Base-by-base conservation (phyloP, 1,284 basidiomycete genomes). In the Thecaphora thlaspeos region DNA sequence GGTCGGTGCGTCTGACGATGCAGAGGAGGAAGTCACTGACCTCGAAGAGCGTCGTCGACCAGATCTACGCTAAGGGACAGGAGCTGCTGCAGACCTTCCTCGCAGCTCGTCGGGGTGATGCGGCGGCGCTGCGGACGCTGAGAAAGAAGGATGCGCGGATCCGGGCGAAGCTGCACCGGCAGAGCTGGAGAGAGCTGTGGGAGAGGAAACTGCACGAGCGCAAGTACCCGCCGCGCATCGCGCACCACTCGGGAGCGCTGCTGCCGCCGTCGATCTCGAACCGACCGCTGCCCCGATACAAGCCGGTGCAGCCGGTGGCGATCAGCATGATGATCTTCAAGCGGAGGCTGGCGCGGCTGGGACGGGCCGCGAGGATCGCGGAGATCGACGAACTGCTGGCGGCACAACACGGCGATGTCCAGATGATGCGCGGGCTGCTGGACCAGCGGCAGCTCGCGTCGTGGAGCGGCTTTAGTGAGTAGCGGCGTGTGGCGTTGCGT, bases 301-400 rank as follows among this genome's bases (percentile, higher is more conserved):
- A 73, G 43, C 74, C 74, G 14, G 56, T 61, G 15, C 75, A 77
- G 51, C 75, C 75, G 0, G 41, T 48, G 2, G 30, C 34, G 8
- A 56, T 77, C 40, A 70, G 66, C 26, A 75, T 77, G 75, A 76
- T 71, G 68, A 75, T 77, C 58, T 55, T 53, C 23, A 48, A 51
- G 4, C 68, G 75, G 7, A 62, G 71, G 2, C 18, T 61, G 3
- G 60, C 55, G 5, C 59, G 73, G 17, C 17, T 59, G 21, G 28
- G 42, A 11, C 60, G 73, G 3, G 44, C 57, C 12, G 57, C 61
- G 21, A 47, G 54, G 12, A 52, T 40, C 40, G 49, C 52, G 43
- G 71, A 71, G 38, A 32, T 64, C 15, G 48, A 49, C 23, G 71
- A 71, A 46, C 12, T 60, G 47, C 51, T 43, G 2, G 38, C 56